These are phyloP conservation scores for Amanita inopinata DNA, from an alignment of 768 basidiomycete genomes.

Conservation along the genomic window DNA sequence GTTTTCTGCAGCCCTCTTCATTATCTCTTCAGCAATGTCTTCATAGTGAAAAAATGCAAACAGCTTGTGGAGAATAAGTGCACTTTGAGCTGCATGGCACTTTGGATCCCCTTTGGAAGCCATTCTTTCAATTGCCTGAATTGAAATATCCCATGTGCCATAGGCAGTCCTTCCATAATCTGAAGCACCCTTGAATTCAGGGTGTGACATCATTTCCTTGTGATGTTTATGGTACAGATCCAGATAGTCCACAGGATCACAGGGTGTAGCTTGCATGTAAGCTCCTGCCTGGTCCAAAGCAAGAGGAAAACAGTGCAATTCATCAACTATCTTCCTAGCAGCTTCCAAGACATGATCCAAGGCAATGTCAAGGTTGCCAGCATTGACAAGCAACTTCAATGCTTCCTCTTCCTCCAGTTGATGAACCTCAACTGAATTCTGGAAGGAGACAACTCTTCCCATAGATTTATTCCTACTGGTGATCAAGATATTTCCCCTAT, in stretches of 20 bases:
- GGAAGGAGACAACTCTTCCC: constrained; percentile 5
- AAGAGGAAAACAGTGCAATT: constrained; percentile 3
- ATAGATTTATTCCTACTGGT: constrained; percentile 13
- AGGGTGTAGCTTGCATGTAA: constrained; percentile 11
- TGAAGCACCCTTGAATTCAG: constrained; percentile 9
- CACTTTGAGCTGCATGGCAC: constrained; percentile 10
- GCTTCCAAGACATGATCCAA: not conserved
- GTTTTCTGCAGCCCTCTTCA: constrained; percentile 10
- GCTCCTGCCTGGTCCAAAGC: constrained; percentile 16
- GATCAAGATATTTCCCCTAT: constrained; percentile 14
- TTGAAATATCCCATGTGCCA: constrained; percentile 15
- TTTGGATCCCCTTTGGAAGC: not conserved
- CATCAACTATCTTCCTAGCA: constrained; percentile 10
- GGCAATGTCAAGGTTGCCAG: constrained; percentile 6
- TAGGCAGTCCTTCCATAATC: constrained; percentile 13
- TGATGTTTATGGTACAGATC: constrained; percentile 7
- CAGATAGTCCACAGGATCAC: constrained; percentile 12
- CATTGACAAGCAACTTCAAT: constrained; percentile 12
- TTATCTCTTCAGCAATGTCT: constrained; percentile 11
- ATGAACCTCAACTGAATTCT: constrained; percentile 7
- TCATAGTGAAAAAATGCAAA: constrained; percentile 15
- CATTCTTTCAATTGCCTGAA: constrained; percentile 10
- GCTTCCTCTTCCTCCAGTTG: constrained; percentile 14
- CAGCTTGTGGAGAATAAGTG: constrained; percentile 12
- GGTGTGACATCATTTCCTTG: constrained; percentile 8